Percentiles rank a stretch among this genome's conserved stretches.
Conservation (phyloP, 257 asterid genomes). For the Striga asiatica region DNA sequence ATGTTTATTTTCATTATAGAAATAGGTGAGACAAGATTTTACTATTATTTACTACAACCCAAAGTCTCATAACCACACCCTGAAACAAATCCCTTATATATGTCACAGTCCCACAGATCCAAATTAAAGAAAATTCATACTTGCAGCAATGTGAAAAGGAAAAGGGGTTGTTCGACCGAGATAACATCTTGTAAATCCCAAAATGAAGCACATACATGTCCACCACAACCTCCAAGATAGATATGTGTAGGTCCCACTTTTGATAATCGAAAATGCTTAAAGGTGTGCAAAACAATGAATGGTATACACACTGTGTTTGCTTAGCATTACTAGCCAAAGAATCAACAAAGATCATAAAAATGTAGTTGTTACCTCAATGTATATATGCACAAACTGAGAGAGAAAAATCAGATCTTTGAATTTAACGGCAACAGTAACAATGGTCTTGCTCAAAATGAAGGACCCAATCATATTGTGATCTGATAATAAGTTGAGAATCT, state of each 20-base stretch:
- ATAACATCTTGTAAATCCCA: neutral
- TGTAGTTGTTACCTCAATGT: neutral
- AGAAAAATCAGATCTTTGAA: neutral
- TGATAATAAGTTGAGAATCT: no score
- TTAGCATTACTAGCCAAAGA: neutral
- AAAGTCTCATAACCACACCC: neutral
- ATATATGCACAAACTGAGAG: neutral
- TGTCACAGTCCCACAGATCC: no score
- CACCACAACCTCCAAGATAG: conserved; percentile 5
- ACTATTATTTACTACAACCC: neutral
- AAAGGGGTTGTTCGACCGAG: neutral
- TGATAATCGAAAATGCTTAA: neutral
- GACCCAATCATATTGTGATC: neutral
- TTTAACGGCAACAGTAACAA: neutral
- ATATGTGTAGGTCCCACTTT: neutral
- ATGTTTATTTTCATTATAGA: neutral
- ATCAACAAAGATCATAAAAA: neutral
- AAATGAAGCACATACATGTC: conserved; percentile 3
- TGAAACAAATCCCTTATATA: neutral
- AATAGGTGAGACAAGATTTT: neutral
- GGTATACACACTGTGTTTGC: neutral
- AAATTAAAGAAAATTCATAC: neutral
- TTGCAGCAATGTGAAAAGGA: conserved; percentile 5
- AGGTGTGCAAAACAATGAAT: neutral
- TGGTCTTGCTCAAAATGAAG: neutral